phyloP scores from a whole-genome alignment of 2,329 filamentous ascomycete genomes.

The Helicocarpus griseus region DNA sequence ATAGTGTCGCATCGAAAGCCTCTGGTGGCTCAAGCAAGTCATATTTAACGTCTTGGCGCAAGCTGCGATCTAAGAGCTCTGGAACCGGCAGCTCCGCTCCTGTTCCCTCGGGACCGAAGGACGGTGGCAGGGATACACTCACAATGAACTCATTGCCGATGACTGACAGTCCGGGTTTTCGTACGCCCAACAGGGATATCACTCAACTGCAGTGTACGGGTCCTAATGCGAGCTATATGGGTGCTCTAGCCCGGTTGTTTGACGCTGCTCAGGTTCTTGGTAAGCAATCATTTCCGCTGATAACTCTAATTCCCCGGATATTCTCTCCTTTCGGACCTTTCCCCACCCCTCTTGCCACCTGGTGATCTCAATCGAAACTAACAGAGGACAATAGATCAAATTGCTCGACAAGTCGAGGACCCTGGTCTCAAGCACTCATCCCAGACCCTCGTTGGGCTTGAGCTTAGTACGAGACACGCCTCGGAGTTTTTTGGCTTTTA shows the following conservation, averaged over 20 bases:
- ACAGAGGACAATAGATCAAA: conserved; percentile 60
- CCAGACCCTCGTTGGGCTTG: conserved; percentile 88
- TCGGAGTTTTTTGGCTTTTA: conserved; percentile 98
- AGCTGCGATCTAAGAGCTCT: conserved; percentile 82
- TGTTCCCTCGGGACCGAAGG: conserved; percentile 24
- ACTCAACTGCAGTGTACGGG: conserved; percentile 63
- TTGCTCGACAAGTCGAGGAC: conserved; percentile 91
- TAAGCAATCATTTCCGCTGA: conserved; percentile 40
- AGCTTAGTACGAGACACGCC: conserved; percentile 84
- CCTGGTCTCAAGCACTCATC: conserved; percentile 84
- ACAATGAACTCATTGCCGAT: conserved; percentile 70
- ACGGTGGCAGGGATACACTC: conserved; percentile 49
- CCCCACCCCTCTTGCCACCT: not conserved
- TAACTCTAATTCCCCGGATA: too few relatives aligned
- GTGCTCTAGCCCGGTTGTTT: conserved; percentile 76
- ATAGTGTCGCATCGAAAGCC: conserved; percentile 29
- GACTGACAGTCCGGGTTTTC: conserved; percentile 51
- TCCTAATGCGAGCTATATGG: conserved; percentile 85
- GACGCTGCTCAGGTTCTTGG: conserved; percentile 88
- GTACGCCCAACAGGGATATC: conserved; percentile 63
- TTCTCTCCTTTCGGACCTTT: conserved; percentile 8
- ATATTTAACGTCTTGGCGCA: conserved; percentile 78
- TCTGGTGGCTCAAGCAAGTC: conserved; percentile 61
- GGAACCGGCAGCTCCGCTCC: conserved; percentile 37
- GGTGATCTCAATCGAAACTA: not conserved